Evolutionary conservation across 1,284 basidiomycete genomes (phyloP).

Genomic region (Heliocybe sulcata): DNA sequence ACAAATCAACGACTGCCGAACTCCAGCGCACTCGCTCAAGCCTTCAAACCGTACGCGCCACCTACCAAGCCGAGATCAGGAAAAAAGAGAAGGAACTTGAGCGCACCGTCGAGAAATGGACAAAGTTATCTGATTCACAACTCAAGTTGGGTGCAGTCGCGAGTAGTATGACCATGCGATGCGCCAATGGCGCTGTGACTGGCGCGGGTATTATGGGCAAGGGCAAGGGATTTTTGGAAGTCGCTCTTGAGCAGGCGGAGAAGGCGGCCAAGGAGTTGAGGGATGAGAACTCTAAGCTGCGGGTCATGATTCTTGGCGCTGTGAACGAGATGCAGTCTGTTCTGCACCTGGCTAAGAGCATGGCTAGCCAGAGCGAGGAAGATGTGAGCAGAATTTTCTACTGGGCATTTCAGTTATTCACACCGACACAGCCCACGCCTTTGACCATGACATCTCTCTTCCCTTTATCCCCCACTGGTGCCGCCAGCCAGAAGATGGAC

Average conservation of each 20-base stretch:
- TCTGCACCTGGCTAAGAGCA: slow-evolving; percentile 31
- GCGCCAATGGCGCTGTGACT: slow-evolving; percentile 46
- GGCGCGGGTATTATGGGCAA: slow-evolving; percentile 38
- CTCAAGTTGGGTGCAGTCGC: slow-evolving; percentile 35
- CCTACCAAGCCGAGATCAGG: slow-evolving; percentile 70
- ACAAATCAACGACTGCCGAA: slow-evolving; percentile 62
- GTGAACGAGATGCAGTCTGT: slow-evolving; percentile 65
- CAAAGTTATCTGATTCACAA: slow-evolving; percentile 64
- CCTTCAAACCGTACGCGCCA: slow-evolving; percentile 57
- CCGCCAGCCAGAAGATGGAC: slow-evolving; percentile 46
- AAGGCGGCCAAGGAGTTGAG: slow-evolving; percentile 55
- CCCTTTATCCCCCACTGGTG: slow-evolving; percentile 43
- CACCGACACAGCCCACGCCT: slow-evolving; percentile 31
- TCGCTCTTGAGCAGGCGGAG: slow-evolving; percentile 70
- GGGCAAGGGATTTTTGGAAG: slow-evolving; percentile 56
- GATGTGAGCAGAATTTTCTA: slow-evolving; percentile 28
- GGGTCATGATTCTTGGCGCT: slow-evolving; percentile 59
- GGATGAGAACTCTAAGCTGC: slow-evolving; percentile 67
- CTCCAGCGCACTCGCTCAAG: slow-evolving; percentile 60
- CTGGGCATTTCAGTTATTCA: not conserved
- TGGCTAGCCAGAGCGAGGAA: slow-evolving; percentile 29
- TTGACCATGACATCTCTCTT: slow-evolving; percentile 49
- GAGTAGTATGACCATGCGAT: slow-evolving; percentile 39
- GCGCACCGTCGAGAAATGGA: slow-evolving; percentile 70
- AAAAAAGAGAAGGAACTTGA: slow-evolving; percentile 80